Evolutionary conservation across 2,329 filamentous ascomycete species (phyloP).

Genomic region (Aureobasidium sp.): DNA sequence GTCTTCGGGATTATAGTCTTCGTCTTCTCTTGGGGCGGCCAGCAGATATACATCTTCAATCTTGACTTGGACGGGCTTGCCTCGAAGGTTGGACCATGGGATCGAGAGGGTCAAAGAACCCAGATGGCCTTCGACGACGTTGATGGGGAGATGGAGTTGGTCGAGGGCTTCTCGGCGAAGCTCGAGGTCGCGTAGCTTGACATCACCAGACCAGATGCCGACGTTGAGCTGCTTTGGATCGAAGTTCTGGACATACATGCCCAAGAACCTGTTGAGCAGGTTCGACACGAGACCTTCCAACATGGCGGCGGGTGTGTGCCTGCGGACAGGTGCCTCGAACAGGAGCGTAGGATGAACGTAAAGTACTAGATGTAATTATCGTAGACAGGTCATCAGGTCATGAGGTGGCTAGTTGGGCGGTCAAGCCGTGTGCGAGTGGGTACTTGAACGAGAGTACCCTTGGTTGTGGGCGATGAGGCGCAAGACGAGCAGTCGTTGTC

Average conservation of each 20-base stretch:
- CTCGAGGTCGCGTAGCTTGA: slow-evolving; percentile 87
- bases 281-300: slow-evolving; percentile 94
- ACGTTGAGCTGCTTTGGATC: slow-evolving; percentile 96
- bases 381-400: slow-evolving; percentile 11
- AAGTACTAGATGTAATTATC: not conserved
- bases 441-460: not conserved
- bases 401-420: not conserved
- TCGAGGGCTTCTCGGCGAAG: slow-evolving; percentile 91
- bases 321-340: slow-evolving; percentile 50
- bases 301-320: slow-evolving; percentile 61
- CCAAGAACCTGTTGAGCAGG: slow-evolving; percentile 96
- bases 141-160: slow-evolving; percentile 90
- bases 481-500: not conserved
- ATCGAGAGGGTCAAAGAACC: slow-evolving; percentile 87
- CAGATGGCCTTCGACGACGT: slow-evolving; percentile 91
- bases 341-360: not conserved
- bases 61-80: slow-evolving; percentile 86
- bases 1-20: slow-evolving; percentile 85
- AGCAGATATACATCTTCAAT: slow-evolving; percentile 96
- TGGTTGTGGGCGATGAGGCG: not conserved
- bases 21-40: slow-evolving; percentile 90
- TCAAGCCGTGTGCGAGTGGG: not conserved
- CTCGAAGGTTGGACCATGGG: slow-evolving; percentile 93
- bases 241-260: slow-evolving; percentile 99
- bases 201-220: slow-evolving; percentile 97